Evolutionary conservation across 169 alveolate genomes (phyloP).

Genomic region (Pseudocohnilembus persalinus): DNA sequence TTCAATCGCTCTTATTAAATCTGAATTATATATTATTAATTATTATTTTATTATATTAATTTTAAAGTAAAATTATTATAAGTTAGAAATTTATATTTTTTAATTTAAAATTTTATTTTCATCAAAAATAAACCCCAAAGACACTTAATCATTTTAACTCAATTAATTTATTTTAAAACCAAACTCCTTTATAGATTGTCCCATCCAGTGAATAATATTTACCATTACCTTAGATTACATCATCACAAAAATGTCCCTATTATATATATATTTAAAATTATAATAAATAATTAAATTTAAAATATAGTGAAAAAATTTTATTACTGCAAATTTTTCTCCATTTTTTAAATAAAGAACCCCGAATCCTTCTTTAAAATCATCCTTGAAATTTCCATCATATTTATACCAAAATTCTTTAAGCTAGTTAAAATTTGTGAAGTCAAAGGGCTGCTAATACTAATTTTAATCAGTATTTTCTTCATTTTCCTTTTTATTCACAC

Average conservation of each 20-base stretch:
- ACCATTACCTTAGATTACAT: not conserved
- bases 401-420: not conserved
- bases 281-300: too few species aligned
- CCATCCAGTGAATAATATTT: not conserved
- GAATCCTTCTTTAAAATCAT: constrained; percentile 9
- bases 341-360: constrained; percentile 1
- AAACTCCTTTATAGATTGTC: not conserved
- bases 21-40: too few species aligned
- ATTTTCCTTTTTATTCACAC: not conserved
- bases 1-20: too few species aligned
- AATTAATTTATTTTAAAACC: not conserved
- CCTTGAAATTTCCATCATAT: constrained; percentile 12
- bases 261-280: too few species aligned
- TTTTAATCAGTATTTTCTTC: too few species aligned
- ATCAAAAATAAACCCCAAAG: not conserved
- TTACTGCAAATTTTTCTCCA: not conserved
- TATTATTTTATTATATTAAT: too few species aligned
- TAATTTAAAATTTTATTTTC: too few species aligned
- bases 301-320: too few species aligned
- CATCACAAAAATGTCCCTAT: not conserved
- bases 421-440: not conserved
- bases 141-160: not conserved
- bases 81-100: too few species aligned
- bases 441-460: not conserved
- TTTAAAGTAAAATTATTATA: too few species aligned